Conservation (phyloP, 139 green algal species). For the Mesotaenium endlicherianum region DNA sequence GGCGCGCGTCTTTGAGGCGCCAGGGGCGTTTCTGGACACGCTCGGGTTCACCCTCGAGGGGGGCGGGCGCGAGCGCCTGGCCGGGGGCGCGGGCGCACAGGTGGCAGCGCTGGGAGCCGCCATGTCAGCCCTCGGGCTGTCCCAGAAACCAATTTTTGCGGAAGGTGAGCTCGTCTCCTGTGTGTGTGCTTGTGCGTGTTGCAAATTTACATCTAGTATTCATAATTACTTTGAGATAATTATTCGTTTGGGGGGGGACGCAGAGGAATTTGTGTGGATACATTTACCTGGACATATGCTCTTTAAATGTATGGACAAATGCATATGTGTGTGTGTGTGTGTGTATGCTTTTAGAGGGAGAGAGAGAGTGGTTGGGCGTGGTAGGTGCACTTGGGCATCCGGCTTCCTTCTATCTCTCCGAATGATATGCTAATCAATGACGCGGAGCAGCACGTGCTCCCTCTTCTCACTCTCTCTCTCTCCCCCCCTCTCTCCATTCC, state of each 20-base stretch:
- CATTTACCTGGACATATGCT: too few species aligned
- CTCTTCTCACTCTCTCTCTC: neutral
- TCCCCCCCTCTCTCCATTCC: neutral
- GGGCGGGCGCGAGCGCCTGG: neutral
- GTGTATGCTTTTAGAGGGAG: too few species aligned
- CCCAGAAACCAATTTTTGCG: conserved; percentile 78
- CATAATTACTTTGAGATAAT: too few species aligned
- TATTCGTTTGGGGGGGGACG: too few species aligned
- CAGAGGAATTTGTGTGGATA: too few species aligned
- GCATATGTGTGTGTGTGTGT: too few species aligned
- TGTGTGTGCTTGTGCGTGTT: neutral
- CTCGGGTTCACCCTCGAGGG: conserved; percentile 36
- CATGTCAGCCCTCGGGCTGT: conserved; percentile 80
- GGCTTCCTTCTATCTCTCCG: too few species aligned
- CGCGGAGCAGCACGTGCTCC: neutral
- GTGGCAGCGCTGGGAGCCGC: conserved; percentile 31
- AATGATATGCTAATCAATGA: too few species aligned
- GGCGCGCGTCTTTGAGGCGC: conserved; percentile 84
- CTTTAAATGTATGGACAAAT: too few species aligned
- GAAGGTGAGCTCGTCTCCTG: conserved; percentile 7
- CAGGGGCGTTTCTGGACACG: conserved; percentile 66
- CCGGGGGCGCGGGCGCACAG: neutral
- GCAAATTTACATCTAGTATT: too few species aligned
- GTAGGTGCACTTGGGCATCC: too few species aligned
- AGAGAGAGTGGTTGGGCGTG: too few species aligned